phyloP scores from a whole-genome alignment of 2,329 filamentous ascomycete species.

The Apiospora sp. region DNA sequence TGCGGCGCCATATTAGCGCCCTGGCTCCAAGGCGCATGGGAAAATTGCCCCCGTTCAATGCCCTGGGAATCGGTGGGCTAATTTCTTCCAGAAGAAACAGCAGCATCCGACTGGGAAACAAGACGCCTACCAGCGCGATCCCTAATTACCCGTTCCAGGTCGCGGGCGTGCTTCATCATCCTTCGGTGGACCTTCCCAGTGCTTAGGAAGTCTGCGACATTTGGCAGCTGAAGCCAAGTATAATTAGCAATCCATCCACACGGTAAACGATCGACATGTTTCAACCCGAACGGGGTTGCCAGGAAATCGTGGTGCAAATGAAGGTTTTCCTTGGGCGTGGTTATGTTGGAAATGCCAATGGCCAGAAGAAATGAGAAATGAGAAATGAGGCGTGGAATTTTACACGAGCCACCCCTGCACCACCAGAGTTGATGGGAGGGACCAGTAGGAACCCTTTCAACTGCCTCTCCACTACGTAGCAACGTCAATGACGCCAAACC shows the following conservation, averaged over 20 bases:
- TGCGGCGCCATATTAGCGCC: background rate
- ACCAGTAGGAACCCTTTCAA: background rate
- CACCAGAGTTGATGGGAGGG: too few relatives aligned
- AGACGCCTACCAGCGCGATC: background rate
- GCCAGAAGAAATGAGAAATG: background rate
- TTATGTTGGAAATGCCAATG: background rate
- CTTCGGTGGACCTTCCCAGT: background rate
- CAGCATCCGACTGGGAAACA: background rate
- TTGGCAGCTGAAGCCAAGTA: background rate
- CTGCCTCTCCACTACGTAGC: background rate
- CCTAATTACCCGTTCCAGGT: background rate
- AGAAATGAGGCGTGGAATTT: background rate
- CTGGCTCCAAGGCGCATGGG: background rate
- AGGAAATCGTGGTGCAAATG: background rate
- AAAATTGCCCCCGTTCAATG: background rate
- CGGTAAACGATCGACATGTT: background rate
- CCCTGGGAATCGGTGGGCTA: background rate
- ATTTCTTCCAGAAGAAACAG: background rate
- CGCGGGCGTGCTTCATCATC: background rate
- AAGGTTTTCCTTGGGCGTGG: background rate
- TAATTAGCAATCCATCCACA: background rate
- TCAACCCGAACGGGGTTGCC: background rate
- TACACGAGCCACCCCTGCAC: constrained; percentile 7
- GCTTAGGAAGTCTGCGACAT: background rate
- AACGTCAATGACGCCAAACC: constrained; percentile 5